phyloP scores from a whole-genome alignment of 2,329 filamentous ascomycete species.

The Talaromyces sp. region DNA sequence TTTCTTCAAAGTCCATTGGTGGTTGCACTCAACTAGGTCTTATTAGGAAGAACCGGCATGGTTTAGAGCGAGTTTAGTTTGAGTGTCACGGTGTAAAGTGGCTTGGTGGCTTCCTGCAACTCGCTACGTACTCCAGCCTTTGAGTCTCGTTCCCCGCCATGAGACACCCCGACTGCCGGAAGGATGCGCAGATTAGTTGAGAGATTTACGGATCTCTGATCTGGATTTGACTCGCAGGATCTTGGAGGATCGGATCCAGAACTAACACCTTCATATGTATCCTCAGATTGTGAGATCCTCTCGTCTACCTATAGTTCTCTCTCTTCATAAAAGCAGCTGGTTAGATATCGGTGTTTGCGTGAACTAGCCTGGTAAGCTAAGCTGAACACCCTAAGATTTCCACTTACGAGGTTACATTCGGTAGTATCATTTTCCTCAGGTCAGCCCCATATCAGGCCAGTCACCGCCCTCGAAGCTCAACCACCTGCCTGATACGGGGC shows the following conservation, averaged over 20 bases:
- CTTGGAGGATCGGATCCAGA: not conserved
- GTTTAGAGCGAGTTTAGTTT: not conserved
- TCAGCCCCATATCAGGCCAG: not conserved
- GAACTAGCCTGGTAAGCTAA: not conserved
- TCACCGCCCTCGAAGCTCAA: not conserved
- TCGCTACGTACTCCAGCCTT: not conserved
- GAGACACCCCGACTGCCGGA: not conserved
- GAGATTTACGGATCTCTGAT: not conserved
- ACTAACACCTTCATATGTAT: not conserved
- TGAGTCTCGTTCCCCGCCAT: not conserved
- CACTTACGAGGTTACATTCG: conserved; percentile 11
- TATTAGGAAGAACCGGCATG: not conserved
- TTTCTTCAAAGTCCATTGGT: not conserved
- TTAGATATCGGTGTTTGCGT: not conserved
- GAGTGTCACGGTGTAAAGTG: not conserved
- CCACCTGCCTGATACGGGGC: not conserved
- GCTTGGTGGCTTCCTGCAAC: not conserved
- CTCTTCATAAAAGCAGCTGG: not conserved
- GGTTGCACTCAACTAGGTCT: not conserved
- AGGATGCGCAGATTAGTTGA: not conserved
- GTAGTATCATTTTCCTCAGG: not conserved
- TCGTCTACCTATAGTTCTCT: not conserved
- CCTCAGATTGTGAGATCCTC: not conserved
- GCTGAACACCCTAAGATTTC: not conserved
- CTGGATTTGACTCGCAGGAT: not conserved